phyloP scores from a whole-genome alignment of 1,284 basidiomycete genomes.

The Naganishia albida region DNA sequence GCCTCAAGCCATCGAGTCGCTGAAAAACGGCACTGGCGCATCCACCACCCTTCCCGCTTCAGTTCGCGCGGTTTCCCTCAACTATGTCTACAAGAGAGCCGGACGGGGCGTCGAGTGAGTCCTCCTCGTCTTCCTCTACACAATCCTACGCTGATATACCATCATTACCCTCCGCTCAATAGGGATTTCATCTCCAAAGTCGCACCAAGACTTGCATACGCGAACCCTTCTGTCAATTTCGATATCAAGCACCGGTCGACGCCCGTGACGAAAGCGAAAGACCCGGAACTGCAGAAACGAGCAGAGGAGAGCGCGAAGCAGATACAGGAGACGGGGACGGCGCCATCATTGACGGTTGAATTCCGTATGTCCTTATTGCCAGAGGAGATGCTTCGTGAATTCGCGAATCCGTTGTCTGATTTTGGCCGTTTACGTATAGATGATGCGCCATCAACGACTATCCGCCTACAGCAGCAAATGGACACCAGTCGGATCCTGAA shows the following conservation, averaged over 20 bases:
- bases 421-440: not conserved
- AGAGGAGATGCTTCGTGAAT: no score
- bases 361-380: conserved; percentile 25
- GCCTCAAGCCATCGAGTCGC: conserved; percentile 18
- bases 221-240: conserved; percentile 30
- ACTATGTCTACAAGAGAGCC: conserved; percentile 12
- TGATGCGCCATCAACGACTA: conserved; percentile 1
- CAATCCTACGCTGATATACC: not conserved
- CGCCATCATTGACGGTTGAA: conserved; percentile 25
- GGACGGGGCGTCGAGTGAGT: conserved; percentile 23
- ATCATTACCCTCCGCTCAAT: not conserved
- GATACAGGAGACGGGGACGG: conserved; percentile 7
- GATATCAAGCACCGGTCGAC: conserved; percentile 8
- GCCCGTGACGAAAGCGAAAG: conserved; percentile 27
- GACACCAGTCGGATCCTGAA: conserved; percentile 18
- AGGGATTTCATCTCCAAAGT: conserved; percentile 27
- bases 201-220: conserved; percentile 30
- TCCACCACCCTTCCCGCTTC: conserved; percentile 7
- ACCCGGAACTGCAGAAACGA: conserved; percentile 26
- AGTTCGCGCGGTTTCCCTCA: conserved; percentile 16
- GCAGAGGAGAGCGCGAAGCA: conserved; percentile 14
- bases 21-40: conserved; percentile 26
- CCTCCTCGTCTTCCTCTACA: not conserved
- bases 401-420: not conserved
- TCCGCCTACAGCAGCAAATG: conserved; percentile 18